Percentiles rank a stretch among this genome's conserved stretches.
Conservation (phyloP, 768 basidiomycete species). For the Gymnopilus junonius region DNA sequence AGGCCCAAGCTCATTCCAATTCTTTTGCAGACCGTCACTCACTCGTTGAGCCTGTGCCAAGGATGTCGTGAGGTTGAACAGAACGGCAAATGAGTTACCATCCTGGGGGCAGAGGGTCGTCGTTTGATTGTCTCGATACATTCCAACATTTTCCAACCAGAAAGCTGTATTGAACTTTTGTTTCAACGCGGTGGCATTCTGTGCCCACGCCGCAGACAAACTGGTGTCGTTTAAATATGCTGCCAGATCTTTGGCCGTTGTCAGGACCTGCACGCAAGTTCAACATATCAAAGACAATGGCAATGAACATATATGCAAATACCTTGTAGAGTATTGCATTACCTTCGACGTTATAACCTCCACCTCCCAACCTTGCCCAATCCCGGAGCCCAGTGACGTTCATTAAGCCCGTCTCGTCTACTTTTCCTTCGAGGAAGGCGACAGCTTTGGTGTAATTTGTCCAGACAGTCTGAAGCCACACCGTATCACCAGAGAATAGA, state of each 20-base stretch:
- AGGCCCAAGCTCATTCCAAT: constrained; percentile 58
- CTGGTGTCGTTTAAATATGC: constrained; percentile 35
- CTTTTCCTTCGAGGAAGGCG: constrained; percentile 55
- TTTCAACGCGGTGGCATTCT: constrained; percentile 55
- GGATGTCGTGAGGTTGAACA: constrained; percentile 54
- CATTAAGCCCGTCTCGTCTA: constrained; percentile 52
- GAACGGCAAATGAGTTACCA: constrained; percentile 57
- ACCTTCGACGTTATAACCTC: constrained; percentile 59
- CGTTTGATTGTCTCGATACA: constrained; percentile 59
- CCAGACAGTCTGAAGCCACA: constrained; percentile 56
- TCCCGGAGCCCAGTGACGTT: constrained; percentile 60
- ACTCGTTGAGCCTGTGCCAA: constrained; percentile 41
- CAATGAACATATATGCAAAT: not conserved
- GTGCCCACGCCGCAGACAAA: constrained; percentile 41
- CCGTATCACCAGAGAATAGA: constrained; percentile 55
- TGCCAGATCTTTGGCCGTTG: constrained; percentile 51
- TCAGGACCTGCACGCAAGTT: constrained; percentile 45
- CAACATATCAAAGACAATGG: not conserved
- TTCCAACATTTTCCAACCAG: constrained; percentile 50
- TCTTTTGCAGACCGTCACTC: constrained; percentile 50
- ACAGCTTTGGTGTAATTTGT: constrained; percentile 61
- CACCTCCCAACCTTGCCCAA: constrained; percentile 60
- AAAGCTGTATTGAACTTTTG: constrained; percentile 52
- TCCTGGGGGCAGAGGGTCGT: constrained; percentile 60
- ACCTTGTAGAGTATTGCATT: constrained; percentile 60